These are phyloP conservation scores for Benincasa hispida DNA, from an alignment of 306 rosid genomes.

Conservation along the genomic window DNA sequence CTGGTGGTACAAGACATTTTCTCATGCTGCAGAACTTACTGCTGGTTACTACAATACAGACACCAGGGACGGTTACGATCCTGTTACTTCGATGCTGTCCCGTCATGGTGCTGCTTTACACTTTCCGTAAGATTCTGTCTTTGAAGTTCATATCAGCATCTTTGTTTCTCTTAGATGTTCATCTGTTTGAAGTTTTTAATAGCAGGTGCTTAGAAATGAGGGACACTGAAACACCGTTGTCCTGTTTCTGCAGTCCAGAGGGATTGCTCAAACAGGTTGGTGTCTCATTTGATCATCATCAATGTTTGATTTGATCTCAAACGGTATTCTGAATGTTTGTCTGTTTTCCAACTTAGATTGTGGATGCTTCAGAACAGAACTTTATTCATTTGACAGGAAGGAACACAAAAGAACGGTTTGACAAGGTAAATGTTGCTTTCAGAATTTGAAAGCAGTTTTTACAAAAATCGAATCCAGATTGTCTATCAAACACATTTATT, in stretches of 20 bases:
- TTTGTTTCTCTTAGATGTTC: not conserved
- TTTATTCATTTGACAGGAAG: slow-evolving; percentile 20
- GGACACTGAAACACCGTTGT: slow-evolving; percentile 8
- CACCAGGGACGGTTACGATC: slow-evolving; percentile 23
- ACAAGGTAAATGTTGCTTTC: slow-evolving; percentile 18
- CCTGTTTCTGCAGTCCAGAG: slow-evolving; percentile 24
- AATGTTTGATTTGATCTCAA: too few species aligned
- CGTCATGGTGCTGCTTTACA: slow-evolving; percentile 28
- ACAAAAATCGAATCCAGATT: too few species aligned
- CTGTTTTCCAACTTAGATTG: slow-evolving; percentile 7
- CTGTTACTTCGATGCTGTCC: slow-evolving; percentile 20
- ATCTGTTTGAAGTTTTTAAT: not conserved
- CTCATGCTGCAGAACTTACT: slow-evolving; percentile 30
- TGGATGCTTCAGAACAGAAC: slow-evolving; percentile 14
- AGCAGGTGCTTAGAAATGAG: slow-evolving; percentile 27
- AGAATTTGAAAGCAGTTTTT: too few species aligned
- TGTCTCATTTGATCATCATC: not conserved
- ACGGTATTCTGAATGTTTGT: not conserved
- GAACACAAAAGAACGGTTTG: slow-evolving; percentile 21
- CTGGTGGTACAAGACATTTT: slow-evolving; percentile 22
- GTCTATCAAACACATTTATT: too few species aligned
- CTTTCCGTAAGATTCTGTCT: slow-evolving; percentile 18
- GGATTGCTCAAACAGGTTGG: slow-evolving; percentile 24
- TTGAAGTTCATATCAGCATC: not conserved
- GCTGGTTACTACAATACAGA: slow-evolving; percentile 28